Conservation (phyloP, 345 rosid genomes). For the Rhodomyrtus tomentosa region DNA sequence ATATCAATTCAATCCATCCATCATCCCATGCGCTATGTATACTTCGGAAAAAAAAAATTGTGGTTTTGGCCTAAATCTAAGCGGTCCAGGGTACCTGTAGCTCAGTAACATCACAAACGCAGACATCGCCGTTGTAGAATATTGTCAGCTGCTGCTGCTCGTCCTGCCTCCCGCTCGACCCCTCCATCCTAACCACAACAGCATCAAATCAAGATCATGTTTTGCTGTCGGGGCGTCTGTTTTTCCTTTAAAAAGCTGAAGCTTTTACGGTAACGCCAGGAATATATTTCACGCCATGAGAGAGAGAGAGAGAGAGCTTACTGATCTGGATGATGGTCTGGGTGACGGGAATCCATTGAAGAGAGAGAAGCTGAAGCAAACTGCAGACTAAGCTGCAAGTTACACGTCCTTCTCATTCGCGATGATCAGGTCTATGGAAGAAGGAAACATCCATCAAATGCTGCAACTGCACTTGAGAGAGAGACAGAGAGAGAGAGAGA, state of each 20-base stretch:
- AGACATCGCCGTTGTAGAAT: constrained; percentile 34
- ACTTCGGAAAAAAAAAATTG: too few species aligned
- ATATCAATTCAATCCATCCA: too few species aligned
- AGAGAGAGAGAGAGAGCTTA: background rate
- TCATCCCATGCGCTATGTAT: too few species aligned
- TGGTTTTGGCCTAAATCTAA: background rate
- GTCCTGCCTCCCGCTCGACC: background rate
- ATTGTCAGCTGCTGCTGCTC: constrained; percentile 28
- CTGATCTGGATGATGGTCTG: background rate
- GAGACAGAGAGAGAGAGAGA: background rate
- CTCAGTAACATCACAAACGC: constrained; percentile 35
- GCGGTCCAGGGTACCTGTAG: constrained; percentile 17
- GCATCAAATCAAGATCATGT: background rate
- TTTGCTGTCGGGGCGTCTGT: background rate
- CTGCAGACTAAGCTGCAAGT: constrained; percentile 29
- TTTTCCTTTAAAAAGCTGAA: background rate
- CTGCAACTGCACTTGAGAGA: background rate
- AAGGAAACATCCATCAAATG: background rate
- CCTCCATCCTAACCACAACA: background rate
- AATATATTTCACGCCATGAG: background rate
- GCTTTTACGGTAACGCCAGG: background rate
- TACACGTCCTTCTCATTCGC: constrained; percentile 32
- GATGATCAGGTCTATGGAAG: background rate
- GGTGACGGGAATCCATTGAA: background rate
- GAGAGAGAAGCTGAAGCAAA: constrained; percentile 2